Percentiles rank a stretch among this genome's conserved stretches.
phyloP scores from a whole-genome alignment of 208 protist species.

The Histomonas meleagridis region DNA sequence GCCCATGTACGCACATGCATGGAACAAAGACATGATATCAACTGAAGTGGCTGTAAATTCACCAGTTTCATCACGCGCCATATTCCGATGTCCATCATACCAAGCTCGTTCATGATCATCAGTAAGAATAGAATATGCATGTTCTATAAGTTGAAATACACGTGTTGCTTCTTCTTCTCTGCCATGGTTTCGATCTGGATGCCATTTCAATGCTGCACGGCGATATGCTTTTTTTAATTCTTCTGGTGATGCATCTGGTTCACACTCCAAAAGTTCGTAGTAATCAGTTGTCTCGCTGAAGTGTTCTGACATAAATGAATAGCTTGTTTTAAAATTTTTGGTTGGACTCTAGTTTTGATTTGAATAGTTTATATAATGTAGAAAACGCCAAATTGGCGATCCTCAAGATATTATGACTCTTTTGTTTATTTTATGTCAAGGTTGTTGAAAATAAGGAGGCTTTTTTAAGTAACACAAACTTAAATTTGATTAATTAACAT shows the following conservation, averaged over 20 bases:
- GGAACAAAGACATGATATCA: not conserved
- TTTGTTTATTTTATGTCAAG: no score
- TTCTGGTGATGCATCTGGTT: not conserved
- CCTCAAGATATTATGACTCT: no score
- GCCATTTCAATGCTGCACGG: not conserved
- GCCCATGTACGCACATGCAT: not conserved
- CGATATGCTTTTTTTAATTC: conserved; percentile 27
- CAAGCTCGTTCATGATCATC: not conserved
- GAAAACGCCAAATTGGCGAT: no score
- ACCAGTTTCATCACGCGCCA: not conserved
- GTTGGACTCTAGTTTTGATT: no score
- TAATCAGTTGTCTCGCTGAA: conserved; percentile 26
- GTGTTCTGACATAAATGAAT: not conserved
- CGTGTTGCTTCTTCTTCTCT: not conserved
- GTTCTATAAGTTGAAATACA: conserved; percentile 10
- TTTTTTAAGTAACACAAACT: no score
- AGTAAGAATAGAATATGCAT: conserved; percentile 5
- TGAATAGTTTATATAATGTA: no score
- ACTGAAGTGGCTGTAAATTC: not conserved
- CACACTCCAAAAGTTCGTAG: not conserved
- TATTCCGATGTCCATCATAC: not conserved
- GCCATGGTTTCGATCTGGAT: not conserved
- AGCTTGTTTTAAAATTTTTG: no score
- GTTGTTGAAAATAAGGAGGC: no score
- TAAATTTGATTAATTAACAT: no score